These are phyloP conservation scores for Cicer bijugum DNA, from an alignment of 306 rosid genomes.

Conservation along the genomic window DNA sequence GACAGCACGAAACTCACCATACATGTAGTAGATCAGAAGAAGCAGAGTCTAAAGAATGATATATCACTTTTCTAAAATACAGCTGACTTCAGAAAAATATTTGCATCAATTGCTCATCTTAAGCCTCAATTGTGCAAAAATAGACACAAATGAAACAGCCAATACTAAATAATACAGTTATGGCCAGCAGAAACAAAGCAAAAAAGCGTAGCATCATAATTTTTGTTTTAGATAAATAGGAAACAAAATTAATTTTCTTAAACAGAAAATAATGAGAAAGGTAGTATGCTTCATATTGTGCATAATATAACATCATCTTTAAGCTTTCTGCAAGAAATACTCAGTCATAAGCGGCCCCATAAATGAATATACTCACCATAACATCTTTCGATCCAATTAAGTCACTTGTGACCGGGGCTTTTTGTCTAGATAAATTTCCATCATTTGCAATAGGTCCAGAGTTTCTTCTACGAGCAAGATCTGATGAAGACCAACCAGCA, in stretches of 20 bases:
- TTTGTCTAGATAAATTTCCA: constrained; percentile 66
- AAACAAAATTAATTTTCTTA: neutral
- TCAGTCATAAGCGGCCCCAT: neutral
- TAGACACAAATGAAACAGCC: constrained; percentile 7
- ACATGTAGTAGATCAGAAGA: constrained; percentile 9
- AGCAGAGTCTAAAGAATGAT: neutral
- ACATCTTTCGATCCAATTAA: constrained; percentile 64
- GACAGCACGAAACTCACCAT: constrained; percentile 14
- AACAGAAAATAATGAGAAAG: neutral
- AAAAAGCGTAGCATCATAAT: constrained; percentile 8
- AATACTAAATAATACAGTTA: constrained; percentile 10
- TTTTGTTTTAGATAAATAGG: constrained; percentile 5
- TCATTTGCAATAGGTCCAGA: constrained; percentile 74
- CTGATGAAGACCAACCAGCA: constrained; percentile 71
- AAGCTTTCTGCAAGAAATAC: constrained; percentile 36
- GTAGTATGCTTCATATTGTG: neutral
- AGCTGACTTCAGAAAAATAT: constrained; percentile 15
- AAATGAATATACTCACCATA: constrained; percentile 53
- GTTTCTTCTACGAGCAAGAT: constrained; percentile 81
- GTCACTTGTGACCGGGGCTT: constrained; percentile 67
- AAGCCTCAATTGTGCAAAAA: constrained; percentile 15
- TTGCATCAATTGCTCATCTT: constrained; percentile 10
- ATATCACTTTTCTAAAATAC: constrained; percentile 27
- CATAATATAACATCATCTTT: constrained; percentile 26
- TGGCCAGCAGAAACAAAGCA: constrained; percentile 7